Conservation (phyloP, 495 filamentous ascomycete genomes). For the Aspergillus kassunensis region DNA sequence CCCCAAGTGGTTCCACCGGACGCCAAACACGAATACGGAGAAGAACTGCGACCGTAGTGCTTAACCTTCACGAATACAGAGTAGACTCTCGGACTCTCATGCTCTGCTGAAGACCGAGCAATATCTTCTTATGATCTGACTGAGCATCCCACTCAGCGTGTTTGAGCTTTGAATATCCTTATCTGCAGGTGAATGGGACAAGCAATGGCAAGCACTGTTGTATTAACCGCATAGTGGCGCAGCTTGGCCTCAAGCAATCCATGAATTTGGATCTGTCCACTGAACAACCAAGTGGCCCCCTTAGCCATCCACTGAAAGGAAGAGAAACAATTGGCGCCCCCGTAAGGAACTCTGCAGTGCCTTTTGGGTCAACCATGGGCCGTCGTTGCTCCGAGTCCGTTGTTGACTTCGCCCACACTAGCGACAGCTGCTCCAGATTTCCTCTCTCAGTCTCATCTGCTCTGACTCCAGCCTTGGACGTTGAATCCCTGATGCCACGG, state of each 20-base stretch:
- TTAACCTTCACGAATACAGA: no score
- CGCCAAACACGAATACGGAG: slow-evolving; percentile 5
- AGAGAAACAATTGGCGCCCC: background rate
- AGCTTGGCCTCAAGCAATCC: background rate
- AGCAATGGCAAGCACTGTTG: no score
- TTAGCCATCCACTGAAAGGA: background rate
- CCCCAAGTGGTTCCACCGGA: slow-evolving; percentile 5
- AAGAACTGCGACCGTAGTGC: no score
- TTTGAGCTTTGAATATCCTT: no score
- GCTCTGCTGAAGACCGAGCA: no score
- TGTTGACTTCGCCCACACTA: slow-evolving; percentile 1
- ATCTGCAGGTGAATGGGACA: no score
- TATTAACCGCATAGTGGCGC: no score
- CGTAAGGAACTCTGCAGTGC: background rate
- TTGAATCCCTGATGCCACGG: slow-evolving; percentile 15
- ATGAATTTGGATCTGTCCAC: background rate
- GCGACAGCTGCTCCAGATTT: slow-evolving; percentile 5
- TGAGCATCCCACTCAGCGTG: no score
- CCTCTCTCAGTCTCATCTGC: background rate
- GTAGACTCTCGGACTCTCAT: no score
- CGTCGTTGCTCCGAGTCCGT: background rate
- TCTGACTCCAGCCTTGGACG: no score
- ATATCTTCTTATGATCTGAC: no score
- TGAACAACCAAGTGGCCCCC: background rate
- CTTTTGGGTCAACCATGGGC: slow-evolving; percentile 2